phyloP scores from a whole-genome alignment of 805 yeast species.

The Starmerella potacharoeniae region DNA sequence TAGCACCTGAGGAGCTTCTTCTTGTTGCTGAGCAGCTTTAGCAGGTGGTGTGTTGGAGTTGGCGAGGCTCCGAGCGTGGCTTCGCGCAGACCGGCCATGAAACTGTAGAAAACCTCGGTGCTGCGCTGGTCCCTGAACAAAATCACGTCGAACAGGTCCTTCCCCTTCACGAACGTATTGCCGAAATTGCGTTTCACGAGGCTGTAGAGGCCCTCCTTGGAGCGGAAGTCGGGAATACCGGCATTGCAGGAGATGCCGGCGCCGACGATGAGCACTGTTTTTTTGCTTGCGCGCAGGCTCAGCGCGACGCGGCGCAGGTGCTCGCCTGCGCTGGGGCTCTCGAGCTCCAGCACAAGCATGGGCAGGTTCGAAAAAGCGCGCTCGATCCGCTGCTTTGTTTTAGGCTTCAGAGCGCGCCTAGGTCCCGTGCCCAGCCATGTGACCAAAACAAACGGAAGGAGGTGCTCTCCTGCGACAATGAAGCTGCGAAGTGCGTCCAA shows the following conservation, averaged over 20 bases:
- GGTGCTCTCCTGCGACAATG: background rate
- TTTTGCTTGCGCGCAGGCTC: constrained; percentile 12
- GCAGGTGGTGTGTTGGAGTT: constrained; percentile 73
- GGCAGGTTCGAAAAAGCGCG: background rate
- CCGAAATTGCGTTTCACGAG: constrained; percentile 55
- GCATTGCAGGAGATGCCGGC: constrained; percentile 97
- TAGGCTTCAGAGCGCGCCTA: background rate
- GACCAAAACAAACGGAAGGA: constrained; percentile 3
- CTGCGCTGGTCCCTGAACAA: constrained; percentile 60
- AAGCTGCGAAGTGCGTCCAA: too few species aligned
- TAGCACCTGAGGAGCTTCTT: constrained; percentile 71
- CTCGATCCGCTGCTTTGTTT: background rate
- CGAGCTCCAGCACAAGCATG: constrained; percentile 19
- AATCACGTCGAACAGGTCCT: constrained; percentile 81
- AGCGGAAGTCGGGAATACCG: constrained; percentile 92
- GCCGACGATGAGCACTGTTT: constrained; percentile 65
- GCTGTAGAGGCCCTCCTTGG: constrained; percentile 71
- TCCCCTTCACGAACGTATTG: constrained; percentile 58
- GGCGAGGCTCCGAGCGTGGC: constrained; percentile 59
- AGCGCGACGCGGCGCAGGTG: constrained; percentile 19
- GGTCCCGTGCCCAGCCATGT: constrained; percentile 1
- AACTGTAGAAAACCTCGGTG: constrained; percentile 65
- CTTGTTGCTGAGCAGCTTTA: constrained; percentile 46
- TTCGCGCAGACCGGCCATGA: constrained; percentile 70
- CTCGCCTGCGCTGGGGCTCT: constrained; percentile 6